Evolutionary conservation across 2,329 filamentous ascomycete species (phyloP), one percentile per base, ranked within the genome.

Genomic region (Trichoderma brevicompactum): DNA sequence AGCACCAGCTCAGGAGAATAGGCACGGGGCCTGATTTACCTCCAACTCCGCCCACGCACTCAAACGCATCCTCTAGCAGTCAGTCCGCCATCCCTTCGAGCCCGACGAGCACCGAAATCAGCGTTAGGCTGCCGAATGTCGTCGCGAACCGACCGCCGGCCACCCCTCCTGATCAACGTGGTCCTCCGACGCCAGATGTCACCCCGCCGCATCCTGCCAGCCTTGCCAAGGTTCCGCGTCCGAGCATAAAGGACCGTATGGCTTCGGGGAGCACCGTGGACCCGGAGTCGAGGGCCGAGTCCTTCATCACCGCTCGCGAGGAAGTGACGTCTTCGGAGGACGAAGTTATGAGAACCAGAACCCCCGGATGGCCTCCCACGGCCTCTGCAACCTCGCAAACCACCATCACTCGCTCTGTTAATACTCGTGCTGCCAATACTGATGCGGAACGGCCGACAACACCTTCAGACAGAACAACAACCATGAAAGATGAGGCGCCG

Each of bases 101-200:
- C 66, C 79, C 80, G 43, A 77, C 77, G 13, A 74, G 74, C 49
- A 73, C 75, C 44, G 77, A 78, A 61, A 78, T 73, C 66, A 74
- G 76, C 40, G 71, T 77, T 64, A 76, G 74, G 64, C 81, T 78
- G 69, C 72, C 76, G 56, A 75, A 79, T 61, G 76, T 76, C 67
- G 74, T 76, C 49, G 74, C 77, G 61, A 72, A 73, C 55, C 78
- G 76, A 63, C 72, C 80, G 9, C 83, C 83, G n/a, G 79, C 80
- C 63, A 91, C 89, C 5, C 88, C 89, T 56, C 83, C 87, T 34
- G 85, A 87, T 69, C 86, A 89, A 69, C 83, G 84, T 72, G 91
- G 87, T 70, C 89, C 89, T 15, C 90, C 89, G 38, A 93, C 90
- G 3, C 91, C 90, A 40, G 90, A 92, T 76, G 85, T 90, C 52